Evolutionary conservation across 768 basidiomycete species (phyloP), one percentile per base, ranked within the genome.

Genomic region (Obba rivulosa): DNA sequence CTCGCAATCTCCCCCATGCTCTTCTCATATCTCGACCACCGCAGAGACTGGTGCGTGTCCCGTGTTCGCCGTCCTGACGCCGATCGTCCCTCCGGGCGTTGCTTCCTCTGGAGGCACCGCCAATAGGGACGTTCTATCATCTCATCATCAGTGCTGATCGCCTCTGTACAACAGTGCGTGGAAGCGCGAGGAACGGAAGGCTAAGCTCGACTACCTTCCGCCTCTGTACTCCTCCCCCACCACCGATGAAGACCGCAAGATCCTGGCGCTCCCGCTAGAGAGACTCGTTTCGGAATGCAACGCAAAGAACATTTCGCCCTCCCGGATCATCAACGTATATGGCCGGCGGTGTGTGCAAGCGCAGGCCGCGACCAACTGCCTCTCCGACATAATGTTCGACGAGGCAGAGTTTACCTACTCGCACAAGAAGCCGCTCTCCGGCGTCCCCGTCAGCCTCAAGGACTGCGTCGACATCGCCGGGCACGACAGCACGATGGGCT

Each of bases 381-480:
- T 80, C 16, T 68, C 77, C 2, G 73, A 73, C 25, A 53, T 78
- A 54, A 64, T 71, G 54, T 58, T 76, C 37, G 64, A 66, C n/a
- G 65, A 66, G 24, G 48, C 65, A 39, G 45, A 57, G 14, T 23
- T 39, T 36, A 9, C 48, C 48, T 36, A 48, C 34, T 21, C 49
- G 45, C 50, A 56, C 0, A 50, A 55, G 1, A 39, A 35, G 9
- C 56, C 67, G 0, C 62, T 79, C 10, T 67, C 73, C 14, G 77
- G 78, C 18, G 68, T 79, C 1, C 76, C 70, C 4, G 62, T 79
- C 48, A 73, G 73, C 43, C 35, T 80, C 52, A 79, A 79, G 53
- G 77, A 79, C 56, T 67, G 62, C 42, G 62, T 75, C 49, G 63
- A 73, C 53, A 56, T 79, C 43, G 62, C 64, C 36, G 77, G 75